Evolutionary conservation across 805 yeast genomes (phyloP), one percentile per base, ranked within the genome.

Genomic region (Candida khao-thaluensis): DNA sequence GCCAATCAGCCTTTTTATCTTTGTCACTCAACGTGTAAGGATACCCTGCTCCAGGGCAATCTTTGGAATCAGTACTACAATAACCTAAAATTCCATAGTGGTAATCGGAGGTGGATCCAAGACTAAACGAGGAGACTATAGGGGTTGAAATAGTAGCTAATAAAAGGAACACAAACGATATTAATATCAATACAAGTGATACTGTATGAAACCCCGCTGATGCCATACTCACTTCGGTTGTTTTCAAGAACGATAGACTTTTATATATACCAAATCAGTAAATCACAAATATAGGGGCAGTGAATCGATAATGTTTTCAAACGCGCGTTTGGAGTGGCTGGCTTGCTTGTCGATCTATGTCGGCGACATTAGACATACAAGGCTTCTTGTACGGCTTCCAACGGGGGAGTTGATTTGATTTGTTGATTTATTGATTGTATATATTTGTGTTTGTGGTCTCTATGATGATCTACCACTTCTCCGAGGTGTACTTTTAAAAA

Each of bases 11-110:
- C 12, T 56, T 11, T 7, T 25, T 53, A 2, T 50, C 52, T 27
- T 51, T 35, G 8, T 50, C 41, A 18, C 66, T 59, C 21, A 74
- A 71, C 6, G 51, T 30, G 50, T 77, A 75, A 2, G 76, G 73
- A 14, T 74, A 76, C 1, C 66, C 53, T 1, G 79, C 74, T 6
- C 51, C 52, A 12, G 71, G 17, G 51, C 85, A 80, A 7, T 52
- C 44, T 3, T 49, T 43, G 1, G 55, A 51, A 3, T 47, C 42
- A 6, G 45, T 43, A 3, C 52, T 29, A 53, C 93, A 85, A 54
- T 73, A 77, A 2, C 93, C 93, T 53, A 85, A 74, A 1, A 77
- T 74, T 22, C 93, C 93, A 56, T 72, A 85, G 2, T 66, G 61
- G 46, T 64, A 61, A 29, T 59, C 55, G 15, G 61, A 61, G 23